phyloP scores from a whole-genome alignment of 2,329 filamentous ascomycete species.

The Emericellopsis atlantica region DNA sequence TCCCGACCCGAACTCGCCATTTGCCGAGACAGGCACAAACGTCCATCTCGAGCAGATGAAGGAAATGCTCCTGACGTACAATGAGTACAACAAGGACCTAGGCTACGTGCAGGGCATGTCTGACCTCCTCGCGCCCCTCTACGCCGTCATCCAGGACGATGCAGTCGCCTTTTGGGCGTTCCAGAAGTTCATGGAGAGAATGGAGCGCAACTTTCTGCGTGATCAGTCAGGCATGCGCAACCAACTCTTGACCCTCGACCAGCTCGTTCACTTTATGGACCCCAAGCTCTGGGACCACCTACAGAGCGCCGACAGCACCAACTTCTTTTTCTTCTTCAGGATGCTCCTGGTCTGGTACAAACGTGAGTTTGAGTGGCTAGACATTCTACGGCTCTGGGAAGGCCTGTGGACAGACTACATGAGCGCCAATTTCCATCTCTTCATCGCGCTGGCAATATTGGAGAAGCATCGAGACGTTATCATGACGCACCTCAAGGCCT shows the following conservation, averaged over 20 bases:
- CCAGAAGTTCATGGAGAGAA: slow-evolving; percentile 89
- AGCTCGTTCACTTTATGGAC: slow-evolving; percentile 93
- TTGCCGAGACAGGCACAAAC: slow-evolving; percentile 85
- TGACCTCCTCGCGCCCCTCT: slow-evolving; percentile 87
- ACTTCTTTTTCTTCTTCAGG: slow-evolving; percentile 99
- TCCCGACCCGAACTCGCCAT: slow-evolving; percentile 89
- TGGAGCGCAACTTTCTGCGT: slow-evolving; percentile 93
- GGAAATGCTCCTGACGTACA: slow-evolving; percentile 96
- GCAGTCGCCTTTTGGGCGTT: slow-evolving; percentile 96
- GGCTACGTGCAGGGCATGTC: slow-evolving; percentile 99
- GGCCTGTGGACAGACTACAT: slow-evolving; percentile 86
- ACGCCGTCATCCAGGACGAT: slow-evolving; percentile 95
- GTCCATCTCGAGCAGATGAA: slow-evolving; percentile 98
- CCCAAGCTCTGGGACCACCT: slow-evolving; percentile 87
- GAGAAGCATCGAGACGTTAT: slow-evolving; percentile 96
- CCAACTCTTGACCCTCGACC: slow-evolving; percentile 82
- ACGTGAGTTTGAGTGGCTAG: slow-evolving; percentile 83
- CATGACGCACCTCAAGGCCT: slow-evolving; percentile 84
- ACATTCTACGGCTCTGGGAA: slow-evolving; percentile 85
- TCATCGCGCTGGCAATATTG: slow-evolving; percentile 83
- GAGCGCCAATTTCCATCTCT: slow-evolving; percentile 84
- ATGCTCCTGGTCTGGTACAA: slow-evolving; percentile 99
- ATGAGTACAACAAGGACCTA: slow-evolving; percentile 90
- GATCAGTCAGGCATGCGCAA: slow-evolving; percentile 94
- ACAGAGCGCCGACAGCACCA: slow-evolving; percentile 82